Evolutionary conservation across 768 basidiomycete species (phyloP).

Genomic region (Hericium alpestre): DNA sequence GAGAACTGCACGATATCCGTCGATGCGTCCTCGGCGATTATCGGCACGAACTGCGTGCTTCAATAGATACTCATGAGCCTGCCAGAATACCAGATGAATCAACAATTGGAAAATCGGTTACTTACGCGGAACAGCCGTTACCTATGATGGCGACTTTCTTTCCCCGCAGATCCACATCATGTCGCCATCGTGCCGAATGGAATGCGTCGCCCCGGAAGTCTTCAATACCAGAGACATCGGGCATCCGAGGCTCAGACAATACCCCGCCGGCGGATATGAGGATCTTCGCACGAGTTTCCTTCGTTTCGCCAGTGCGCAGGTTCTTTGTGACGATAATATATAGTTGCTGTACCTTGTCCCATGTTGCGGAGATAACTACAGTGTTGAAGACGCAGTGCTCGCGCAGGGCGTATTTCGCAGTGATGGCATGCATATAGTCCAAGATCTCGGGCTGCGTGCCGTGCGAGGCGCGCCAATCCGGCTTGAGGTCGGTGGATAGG

Average conservation of each 20-base stretch:
- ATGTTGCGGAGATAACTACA: not conserved
- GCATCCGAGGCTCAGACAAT: not conserved
- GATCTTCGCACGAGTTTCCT: not conserved
- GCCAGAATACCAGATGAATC: too few relatives aligned
- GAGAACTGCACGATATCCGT: constrained; percentile 19
- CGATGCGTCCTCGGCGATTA: constrained; percentile 14
- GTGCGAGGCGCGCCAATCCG: not conserved
- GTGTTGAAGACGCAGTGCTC: not conserved
- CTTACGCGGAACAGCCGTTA: constrained; percentile 20
- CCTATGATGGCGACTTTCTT: constrained; percentile 24
- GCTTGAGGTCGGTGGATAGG: not conserved
- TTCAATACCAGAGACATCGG: not conserved
- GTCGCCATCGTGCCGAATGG: constrained; percentile 21
- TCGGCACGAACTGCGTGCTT: constrained; percentile 21
- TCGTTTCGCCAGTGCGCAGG: not conserved
- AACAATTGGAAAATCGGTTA: not conserved
- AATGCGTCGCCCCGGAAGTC: constrained; percentile 11
- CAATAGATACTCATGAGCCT: not conserved
- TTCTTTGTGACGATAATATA: not conserved
- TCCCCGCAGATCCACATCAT: constrained; percentile 14
- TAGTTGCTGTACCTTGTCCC: not conserved
- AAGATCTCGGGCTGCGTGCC: not conserved
- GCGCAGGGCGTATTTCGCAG: not conserved
- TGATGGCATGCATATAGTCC: not conserved
- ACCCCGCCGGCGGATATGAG: not conserved